Conservation (phyloP, 2,329 filamentous ascomycete species). For the Pyricularia pennisetigena region DNA sequence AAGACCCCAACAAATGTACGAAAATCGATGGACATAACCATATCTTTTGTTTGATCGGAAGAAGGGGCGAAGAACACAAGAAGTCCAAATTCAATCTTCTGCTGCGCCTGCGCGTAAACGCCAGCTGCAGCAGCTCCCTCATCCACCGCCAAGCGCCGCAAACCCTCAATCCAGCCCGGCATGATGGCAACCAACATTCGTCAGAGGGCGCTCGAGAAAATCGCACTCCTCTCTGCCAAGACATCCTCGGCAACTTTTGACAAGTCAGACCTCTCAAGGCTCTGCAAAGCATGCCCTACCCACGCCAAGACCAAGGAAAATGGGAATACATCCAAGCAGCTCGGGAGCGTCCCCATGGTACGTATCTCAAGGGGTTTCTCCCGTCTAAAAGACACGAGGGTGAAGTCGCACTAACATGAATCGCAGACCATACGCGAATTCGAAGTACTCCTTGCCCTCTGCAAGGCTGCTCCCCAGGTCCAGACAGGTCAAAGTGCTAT, state of each 20-base stretch:
- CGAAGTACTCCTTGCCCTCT: slow-evolving; percentile 83
- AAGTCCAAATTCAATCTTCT: neutral
- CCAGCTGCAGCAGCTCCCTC: neutral
- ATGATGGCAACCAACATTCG: slow-evolving; percentile 40
- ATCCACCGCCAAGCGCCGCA: neutral
- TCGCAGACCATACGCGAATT: slow-evolving; percentile 77
- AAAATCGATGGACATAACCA: neutral
- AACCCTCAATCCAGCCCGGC: neutral
- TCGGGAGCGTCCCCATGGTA: slow-evolving; percentile 54
- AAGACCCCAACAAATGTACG: neutral
- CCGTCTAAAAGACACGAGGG: neutral
- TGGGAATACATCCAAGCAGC: slow-evolving; percentile 34
- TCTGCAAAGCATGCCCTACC: slow-evolving; percentile 47
- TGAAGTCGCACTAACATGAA: neutral
- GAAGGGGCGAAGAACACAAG: neutral
- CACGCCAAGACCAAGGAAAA: slow-evolving; percentile 37
- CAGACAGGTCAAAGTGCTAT: slow-evolving; percentile 62
- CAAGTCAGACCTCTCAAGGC: slow-evolving; percentile 51
- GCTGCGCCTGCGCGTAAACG: neutral
- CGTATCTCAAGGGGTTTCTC: slow-evolving; percentile 7
- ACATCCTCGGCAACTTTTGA: slow-evolving; percentile 45
- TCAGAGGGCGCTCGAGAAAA: slow-evolving; percentile 53
- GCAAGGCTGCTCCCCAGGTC: slow-evolving; percentile 75
- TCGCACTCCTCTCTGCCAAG: slow-evolving; percentile 51
- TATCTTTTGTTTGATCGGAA: neutral